These are phyloP conservation scores for Quaeritorhiza haematococci DNA, from an alignment of 371 early-diverging fungal species.

Conservation along the genomic window DNA sequence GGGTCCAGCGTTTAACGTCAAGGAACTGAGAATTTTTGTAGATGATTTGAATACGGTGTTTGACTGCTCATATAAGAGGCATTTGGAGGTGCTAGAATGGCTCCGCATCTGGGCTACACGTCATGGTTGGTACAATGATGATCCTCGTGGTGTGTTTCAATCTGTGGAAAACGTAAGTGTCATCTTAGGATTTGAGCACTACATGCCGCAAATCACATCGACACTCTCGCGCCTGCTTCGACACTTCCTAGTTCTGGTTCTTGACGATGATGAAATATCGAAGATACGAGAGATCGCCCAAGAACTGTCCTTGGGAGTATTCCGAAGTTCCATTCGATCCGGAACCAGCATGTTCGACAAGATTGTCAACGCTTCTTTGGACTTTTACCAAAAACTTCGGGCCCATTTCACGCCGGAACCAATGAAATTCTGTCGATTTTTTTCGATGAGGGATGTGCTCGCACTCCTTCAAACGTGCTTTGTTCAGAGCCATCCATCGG, in stretches of 20 bases:
- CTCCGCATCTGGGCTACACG: too few species aligned
- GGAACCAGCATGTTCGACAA: neutral
- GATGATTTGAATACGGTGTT: too few species aligned
- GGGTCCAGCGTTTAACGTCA: too few species aligned
- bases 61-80: too few species aligned
- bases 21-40: too few species aligned
- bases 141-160: too few species aligned
- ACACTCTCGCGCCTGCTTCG: constrained; percentile 17
- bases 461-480: constrained; percentile 13
- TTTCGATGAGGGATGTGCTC: constrained; percentile 24
- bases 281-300: constrained; percentile 1
- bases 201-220: too few species aligned
- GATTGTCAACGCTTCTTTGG: constrained; percentile 3
- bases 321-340: constrained; percentile 1
- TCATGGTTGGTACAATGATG: too few species aligned
- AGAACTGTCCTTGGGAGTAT: constrained; percentile 2
- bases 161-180: too few species aligned
- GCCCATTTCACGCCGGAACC: constrained; percentile 17
- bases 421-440: constrained; percentile 26
- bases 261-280: constrained; percentile 16
- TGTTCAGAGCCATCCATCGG: too few species aligned
- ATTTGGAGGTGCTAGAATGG: too few species aligned
- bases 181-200: too few species aligned
- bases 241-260: constrained; percentile 17
- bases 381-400: constrained; percentile 12